Conservation (phyloP, 352 stramenopile species). For the Phytophthora pseudosyringae region DNA sequence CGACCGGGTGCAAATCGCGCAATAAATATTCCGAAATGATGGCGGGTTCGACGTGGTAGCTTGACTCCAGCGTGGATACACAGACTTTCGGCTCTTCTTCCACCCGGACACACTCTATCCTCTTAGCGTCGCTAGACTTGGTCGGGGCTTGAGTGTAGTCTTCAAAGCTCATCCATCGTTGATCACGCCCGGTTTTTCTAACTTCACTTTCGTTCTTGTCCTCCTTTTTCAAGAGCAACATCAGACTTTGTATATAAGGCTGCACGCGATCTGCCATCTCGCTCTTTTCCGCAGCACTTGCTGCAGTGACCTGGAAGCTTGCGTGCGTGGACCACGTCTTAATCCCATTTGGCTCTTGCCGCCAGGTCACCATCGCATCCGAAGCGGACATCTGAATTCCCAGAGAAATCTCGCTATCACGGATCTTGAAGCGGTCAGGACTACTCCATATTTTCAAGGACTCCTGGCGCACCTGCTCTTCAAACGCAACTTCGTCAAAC, state of each 20-base stretch:
- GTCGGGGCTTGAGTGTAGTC: conserved; percentile 35
- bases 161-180: conserved; percentile 54
- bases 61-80: conserved; percentile 61
- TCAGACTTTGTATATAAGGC: conserved; percentile 49
- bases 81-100: conserved; percentile 48
- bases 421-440: conserved; percentile 23
- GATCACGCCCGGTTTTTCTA: conserved; percentile 25
- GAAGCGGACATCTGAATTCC: conserved; percentile 56
- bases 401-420: conserved; percentile 55
- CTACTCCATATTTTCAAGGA: conserved; percentile 14
- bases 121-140: conserved; percentile 20
- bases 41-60: conserved; percentile 55
- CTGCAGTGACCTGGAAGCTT: conserved; percentile 23
- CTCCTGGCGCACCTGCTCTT: conserved; percentile 29
- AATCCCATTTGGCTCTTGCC: conserved; percentile 37
- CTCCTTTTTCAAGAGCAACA: conserved; percentile 36
- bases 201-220: conserved; percentile 36
- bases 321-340: conserved; percentile 37
- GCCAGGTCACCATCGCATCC: conserved; percentile 56
- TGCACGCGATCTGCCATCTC: conserved; percentile 42
- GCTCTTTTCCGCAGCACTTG: conserved; percentile 42
- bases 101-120: conserved; percentile 35
- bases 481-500: conserved; percentile 50
- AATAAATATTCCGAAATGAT: conserved; percentile 82
- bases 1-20: conserved; percentile 70